phyloP scores from a whole-genome alignment of 2,329 filamentous ascomycete species.

The Pochonia chlamydosporia region DNA sequence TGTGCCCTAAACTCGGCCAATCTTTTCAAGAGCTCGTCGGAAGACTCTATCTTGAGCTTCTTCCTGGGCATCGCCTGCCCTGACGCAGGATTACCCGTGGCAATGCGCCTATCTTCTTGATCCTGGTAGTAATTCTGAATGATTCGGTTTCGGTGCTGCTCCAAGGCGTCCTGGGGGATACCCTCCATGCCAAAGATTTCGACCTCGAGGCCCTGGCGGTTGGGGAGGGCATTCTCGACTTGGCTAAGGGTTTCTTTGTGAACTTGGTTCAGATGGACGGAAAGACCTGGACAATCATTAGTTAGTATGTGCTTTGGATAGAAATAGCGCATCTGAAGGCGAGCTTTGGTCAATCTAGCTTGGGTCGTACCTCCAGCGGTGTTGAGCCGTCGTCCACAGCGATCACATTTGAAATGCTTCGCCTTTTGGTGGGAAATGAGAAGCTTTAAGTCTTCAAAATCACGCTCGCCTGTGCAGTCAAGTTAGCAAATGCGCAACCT shows the following conservation, averaged over 20 bases:
- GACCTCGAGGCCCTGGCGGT: conserved; percentile 77
- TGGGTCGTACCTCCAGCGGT: conserved; percentile 78
- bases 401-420: conserved; percentile 98
- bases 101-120: conserved; percentile 73
- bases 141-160: conserved; percentile 81
- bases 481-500: conserved; percentile 12
- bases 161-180: conserved; percentile 78
- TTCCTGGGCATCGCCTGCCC: conserved; percentile 57
- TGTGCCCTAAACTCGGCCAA: conserved; percentile 71
- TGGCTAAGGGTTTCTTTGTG: conserved; percentile 87
- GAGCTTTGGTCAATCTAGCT: conserved; percentile 6
- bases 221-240: conserved; percentile 88
- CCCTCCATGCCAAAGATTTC: conserved; percentile 99
- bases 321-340: too few species aligned
- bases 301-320: not conserved
- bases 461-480: conserved; percentile 63
- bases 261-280: conserved; percentile 96
- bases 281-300: conserved; percentile 57
- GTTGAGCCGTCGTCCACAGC: conserved; percentile 81
- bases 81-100: conserved; percentile 77
- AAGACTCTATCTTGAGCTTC: conserved; percentile 66
- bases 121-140: conserved; percentile 79
- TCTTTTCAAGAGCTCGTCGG: conserved; percentile 74
- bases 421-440: conserved; percentile 96
- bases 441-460: conserved; percentile 96